Evolutionary conservation across 306 rosid species (phyloP).

Genomic region (Acacia crassicarpa): DNA sequence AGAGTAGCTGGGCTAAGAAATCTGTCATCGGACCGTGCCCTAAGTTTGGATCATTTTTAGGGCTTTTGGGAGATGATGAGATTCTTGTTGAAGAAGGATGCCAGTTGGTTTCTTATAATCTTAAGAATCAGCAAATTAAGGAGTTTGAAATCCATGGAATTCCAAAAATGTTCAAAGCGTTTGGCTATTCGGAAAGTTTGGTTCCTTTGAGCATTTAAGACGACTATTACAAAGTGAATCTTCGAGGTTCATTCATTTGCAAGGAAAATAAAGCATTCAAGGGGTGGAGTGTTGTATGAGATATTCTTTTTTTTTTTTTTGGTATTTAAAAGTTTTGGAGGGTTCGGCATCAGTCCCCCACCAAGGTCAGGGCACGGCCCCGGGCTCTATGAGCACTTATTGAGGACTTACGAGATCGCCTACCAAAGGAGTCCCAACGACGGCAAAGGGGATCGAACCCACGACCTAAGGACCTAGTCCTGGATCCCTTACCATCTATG

Average conservation of each 20-base stretch:
- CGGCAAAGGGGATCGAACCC: no score
- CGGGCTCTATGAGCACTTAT: no score
- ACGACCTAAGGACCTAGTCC: no score
- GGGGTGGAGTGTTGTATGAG: not conserved
- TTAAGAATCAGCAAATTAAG: not conserved
- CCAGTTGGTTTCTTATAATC: not conserved
- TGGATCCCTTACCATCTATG: no score
- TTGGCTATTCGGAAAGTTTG: slow-evolving; percentile 5
- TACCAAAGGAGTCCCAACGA: no score
- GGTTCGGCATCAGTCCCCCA: no score
- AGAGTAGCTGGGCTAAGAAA: not conserved
- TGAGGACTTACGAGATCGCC: no score
- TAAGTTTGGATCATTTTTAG: not conserved
- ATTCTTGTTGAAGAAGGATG: slow-evolving; percentile 4
- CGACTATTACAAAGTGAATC: not conserved
- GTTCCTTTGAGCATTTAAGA: not conserved
- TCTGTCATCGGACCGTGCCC: not conserved
- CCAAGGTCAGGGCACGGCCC: no score
- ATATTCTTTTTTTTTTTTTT: no score
- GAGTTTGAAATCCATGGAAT: not conserved
- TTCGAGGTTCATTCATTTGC: not conserved
- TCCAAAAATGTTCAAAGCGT: not conserved
- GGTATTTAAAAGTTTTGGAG: no score
- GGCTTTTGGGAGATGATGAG: not conserved
- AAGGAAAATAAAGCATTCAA: not conserved